These are phyloP conservation scores for Exophiala sideris DNA, from an alignment of 2,329 filamentous ascomycete genomes.

Conservation along the genomic window DNA sequence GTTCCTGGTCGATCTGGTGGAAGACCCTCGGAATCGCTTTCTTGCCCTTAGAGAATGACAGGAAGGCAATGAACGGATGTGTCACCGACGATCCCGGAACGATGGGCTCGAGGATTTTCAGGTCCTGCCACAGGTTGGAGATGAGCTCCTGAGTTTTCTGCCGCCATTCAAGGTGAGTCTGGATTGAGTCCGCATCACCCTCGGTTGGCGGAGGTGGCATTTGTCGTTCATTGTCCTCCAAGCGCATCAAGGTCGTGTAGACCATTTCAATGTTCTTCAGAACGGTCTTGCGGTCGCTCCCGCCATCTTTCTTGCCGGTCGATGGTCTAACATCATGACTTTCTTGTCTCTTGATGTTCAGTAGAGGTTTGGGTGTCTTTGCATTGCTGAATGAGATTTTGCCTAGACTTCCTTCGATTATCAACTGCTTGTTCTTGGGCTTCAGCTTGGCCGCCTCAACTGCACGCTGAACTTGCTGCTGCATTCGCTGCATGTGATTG, in stretches of 20 bases:
- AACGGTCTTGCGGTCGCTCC: slow-evolving; percentile 75
- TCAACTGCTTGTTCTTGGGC: slow-evolving; percentile 94
- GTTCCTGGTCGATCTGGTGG: slow-evolving; percentile 85
- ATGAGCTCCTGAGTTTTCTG: slow-evolving; percentile 69
- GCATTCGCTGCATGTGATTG: slow-evolving; percentile 98
- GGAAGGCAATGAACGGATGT: slow-evolving; percentile 93
- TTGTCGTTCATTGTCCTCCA: slow-evolving; percentile 86
- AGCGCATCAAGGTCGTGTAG: slow-evolving; percentile 82
- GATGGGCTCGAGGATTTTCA: slow-evolving; percentile 93
- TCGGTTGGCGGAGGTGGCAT: slow-evolving; percentile 65
- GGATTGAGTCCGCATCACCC: slow-evolving; percentile 64
- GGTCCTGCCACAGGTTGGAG: slow-evolving; percentile 73
- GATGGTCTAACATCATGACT: slow-evolving; percentile 54
- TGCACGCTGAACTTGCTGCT: slow-evolving; percentile 95
- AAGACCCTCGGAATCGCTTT: slow-evolving; percentile 94
- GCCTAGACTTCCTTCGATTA: slow-evolving; percentile 91
- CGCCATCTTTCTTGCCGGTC: slow-evolving; percentile 47
- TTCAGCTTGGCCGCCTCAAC: slow-evolving; percentile 97
- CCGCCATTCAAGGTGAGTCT: slow-evolving; percentile 76
- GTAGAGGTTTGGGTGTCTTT: slow-evolving; percentile 89
- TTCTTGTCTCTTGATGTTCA: slow-evolving; percentile 91
- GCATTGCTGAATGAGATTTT: slow-evolving; percentile 99
- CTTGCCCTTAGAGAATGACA: slow-evolving; percentile 94
- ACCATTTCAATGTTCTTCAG: slow-evolving; percentile 84
- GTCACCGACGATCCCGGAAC: slow-evolving; percentile 63